These are phyloP conservation scores for Allium cepa DNA, from an alignment of 106 monocot species.

Conservation along the genomic window DNA sequence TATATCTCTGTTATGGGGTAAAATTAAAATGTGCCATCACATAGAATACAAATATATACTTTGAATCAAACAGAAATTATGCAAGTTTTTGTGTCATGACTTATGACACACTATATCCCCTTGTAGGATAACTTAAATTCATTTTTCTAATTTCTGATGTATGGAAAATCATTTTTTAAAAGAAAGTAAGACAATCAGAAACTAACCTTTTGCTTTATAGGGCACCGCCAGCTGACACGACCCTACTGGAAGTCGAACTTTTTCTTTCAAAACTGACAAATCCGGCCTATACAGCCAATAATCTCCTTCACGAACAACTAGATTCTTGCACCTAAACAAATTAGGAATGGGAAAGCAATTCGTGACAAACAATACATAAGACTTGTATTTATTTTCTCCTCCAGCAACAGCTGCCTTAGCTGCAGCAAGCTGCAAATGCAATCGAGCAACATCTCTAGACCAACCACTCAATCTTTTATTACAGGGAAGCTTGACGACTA, in stretches of 20 bases:
- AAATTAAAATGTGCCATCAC: no score
- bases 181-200: no score
- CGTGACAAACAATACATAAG: conserved; percentile 56
- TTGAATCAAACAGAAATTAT: no score
- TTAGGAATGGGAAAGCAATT: conserved; percentile 76
- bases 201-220: conserved; percentile 28
- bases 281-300: conserved; percentile 67
- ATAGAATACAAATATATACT: no score
- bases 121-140: no score
- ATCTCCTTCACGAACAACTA: conserved; percentile 36
- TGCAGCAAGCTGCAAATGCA: conserved; percentile 75
- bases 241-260: conserved; percentile 57
- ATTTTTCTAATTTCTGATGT: no score
- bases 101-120: no score
- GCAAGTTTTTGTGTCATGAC: no score
- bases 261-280: conserved; percentile 28
- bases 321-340: conserved; percentile 61
- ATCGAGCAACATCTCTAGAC: conserved; percentile 67
- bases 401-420: conserved; percentile 37
- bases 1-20: no score
- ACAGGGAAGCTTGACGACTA: conserved; percentile 86
- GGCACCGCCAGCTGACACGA: conserved; percentile 62
- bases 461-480: conserved; percentile 32
- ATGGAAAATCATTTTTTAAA: no score
- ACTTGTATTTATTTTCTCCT: not conserved